Conservation (phyloP, 1,139 yeast genomes). For the Meyerozyma carpophila region DNA sequence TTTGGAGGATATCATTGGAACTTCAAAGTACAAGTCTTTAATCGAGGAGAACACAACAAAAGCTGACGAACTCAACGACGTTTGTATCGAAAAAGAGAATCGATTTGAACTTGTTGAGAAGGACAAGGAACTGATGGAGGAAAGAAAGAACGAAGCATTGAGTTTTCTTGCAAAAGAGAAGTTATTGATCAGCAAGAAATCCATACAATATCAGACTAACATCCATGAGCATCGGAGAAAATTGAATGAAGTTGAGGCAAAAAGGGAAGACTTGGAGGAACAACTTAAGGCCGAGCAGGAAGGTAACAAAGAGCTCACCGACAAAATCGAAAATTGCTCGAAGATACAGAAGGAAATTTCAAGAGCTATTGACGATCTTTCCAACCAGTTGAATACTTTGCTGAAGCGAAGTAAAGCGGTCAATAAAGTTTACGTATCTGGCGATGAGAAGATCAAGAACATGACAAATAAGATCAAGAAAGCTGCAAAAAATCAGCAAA, state of each 20-base stretch:
- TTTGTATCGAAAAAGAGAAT: slow-evolving; percentile 75
- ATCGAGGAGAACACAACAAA: slow-evolving; percentile 62
- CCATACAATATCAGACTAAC: slow-evolving; percentile 54
- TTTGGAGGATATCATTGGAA: slow-evolving; percentile 94
- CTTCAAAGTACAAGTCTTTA: slow-evolving; percentile 71
- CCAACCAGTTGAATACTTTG: slow-evolving; percentile 26
- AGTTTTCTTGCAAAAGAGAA: slow-evolving; percentile 64
- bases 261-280: slow-evolving; percentile 32
- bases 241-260: slow-evolving; percentile 31
- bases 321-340: slow-evolving; percentile 36
- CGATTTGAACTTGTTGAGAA: slow-evolving; percentile 76
- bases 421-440: slow-evolving; percentile 51
- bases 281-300: slow-evolving; percentile 43
- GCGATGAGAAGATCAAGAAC: slow-evolving; percentile 72
- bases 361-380: slow-evolving; percentile 20
- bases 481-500: slow-evolving; percentile 44
- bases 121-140: slow-evolving; percentile 68
- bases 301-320: slow-evolving; percentile 39
- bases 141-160: slow-evolving; percentile 65
- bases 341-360: slow-evolving; percentile 29
- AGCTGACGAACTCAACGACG: slow-evolving; percentile 69
- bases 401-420: slow-evolving; percentile 35
- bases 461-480: slow-evolving; percentile 56
- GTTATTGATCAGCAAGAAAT: slow-evolving; percentile 45
- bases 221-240: slow-evolving; percentile 35